phyloP scores from a whole-genome alignment of 306 rosid genomes.

The Sicyos edulis region DNA sequence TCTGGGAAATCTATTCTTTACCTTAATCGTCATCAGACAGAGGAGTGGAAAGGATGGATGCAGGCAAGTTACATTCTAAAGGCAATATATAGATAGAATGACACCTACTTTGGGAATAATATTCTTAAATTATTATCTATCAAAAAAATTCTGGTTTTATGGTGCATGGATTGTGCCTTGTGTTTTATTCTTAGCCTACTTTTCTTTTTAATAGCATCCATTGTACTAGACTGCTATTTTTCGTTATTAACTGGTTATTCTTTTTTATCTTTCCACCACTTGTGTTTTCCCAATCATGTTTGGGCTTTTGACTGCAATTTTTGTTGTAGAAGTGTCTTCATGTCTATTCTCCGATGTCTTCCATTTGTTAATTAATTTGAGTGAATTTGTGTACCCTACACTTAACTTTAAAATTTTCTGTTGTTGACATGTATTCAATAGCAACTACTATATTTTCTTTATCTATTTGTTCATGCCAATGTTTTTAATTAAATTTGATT shows the following conservation, averaged over 20 bases:
- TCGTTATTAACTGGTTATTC: background rate
- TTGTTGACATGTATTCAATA: background rate
- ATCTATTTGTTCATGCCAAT: background rate
- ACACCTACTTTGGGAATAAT: background rate
- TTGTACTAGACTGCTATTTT: background rate
- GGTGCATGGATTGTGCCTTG: background rate
- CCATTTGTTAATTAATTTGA: background rate
- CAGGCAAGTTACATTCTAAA: conserved; percentile 58
- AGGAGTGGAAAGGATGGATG: conserved; percentile 99
- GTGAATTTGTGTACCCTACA: background rate
- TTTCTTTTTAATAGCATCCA: background rate
- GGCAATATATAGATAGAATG: background rate
- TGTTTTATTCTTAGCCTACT: background rate
- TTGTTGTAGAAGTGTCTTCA: background rate
- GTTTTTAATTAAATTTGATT: too few relatives aligned
- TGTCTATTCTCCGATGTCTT: background rate
- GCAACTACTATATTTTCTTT: background rate
- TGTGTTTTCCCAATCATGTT: conserved; percentile 2
- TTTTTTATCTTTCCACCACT: background rate
- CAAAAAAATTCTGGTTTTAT: background rate
- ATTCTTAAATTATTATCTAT: conserved; percentile 12
- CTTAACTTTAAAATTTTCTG: background rate
- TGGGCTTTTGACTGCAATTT: conserved; percentile 1
- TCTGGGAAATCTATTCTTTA: conserved; percentile 78
- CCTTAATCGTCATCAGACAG: conserved; percentile 96